A percentile compares a stretch with the other conserved stretches of the same genome.
Conservation (phyloP, 345 rosid species). For the Atalantia buxifolia region DNA sequence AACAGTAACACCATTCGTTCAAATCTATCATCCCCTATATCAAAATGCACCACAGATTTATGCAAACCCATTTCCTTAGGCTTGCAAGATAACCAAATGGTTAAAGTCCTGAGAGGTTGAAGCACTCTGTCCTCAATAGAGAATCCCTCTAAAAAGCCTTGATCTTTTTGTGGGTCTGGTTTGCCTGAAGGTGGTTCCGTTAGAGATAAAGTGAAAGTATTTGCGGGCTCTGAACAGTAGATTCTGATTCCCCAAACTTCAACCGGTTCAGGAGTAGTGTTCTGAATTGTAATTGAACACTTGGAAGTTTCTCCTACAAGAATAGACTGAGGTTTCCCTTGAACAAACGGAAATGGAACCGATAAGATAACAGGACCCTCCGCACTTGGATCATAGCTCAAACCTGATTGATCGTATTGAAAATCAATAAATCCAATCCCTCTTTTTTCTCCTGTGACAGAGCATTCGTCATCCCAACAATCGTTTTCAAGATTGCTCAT, state of each 20-base stretch:
- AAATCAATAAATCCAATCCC: constrained; percentile 49
- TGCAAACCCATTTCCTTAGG: constrained; percentile 54
- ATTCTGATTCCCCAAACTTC: constrained; percentile 51
- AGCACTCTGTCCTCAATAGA: constrained; percentile 53
- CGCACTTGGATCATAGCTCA: constrained; percentile 29
- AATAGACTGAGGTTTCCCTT: constrained; percentile 46
- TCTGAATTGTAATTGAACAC: constrained; percentile 34
- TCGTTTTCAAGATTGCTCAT: constrained; percentile 19
- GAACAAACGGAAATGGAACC: constrained; percentile 39
- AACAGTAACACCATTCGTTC: constrained; percentile 50
- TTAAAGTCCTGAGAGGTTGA: constrained; percentile 38
- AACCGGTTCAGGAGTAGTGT: constrained; percentile 34
- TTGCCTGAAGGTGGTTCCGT: constrained; percentile 43
- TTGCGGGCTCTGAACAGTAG: constrained; percentile 36
- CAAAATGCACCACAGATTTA: constrained; percentile 46
- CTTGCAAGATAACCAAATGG: constrained; percentile 64
- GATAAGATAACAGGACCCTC: constrained; percentile 46
- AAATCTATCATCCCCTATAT: constrained; percentile 35
- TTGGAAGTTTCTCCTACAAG: constrained; percentile 38
- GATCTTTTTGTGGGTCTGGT: constrained; percentile 3
- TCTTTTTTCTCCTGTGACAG: constrained; percentile 46
- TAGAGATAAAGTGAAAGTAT: constrained; percentile 44
- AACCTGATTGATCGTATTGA: constrained; percentile 39
- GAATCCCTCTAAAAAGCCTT: constrained; percentile 32
- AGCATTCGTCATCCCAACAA: constrained; percentile 34